These are phyloP conservation scores for Candida nemodendra DNA, from an alignment of 805 yeast species.

Conservation along the genomic window DNA sequence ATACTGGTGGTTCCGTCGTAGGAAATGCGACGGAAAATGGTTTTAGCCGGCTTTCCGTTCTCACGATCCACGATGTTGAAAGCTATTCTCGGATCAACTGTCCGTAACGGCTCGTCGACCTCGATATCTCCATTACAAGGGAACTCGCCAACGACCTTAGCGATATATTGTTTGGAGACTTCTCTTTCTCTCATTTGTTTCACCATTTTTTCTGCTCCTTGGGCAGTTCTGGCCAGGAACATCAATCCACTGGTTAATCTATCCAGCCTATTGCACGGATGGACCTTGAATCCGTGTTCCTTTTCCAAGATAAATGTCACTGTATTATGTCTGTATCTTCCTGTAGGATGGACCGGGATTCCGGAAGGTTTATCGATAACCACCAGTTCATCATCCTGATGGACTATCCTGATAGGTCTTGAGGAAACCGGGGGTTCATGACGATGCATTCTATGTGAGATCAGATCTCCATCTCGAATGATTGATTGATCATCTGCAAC, in stretches of 20 bases:
- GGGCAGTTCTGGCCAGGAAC: slow-evolving; percentile 82
- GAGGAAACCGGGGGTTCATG: slow-evolving; percentile 87
- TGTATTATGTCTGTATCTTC: slow-evolving; percentile 72
- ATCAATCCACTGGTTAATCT: slow-evolving; percentile 89
- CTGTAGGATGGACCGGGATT: slow-evolving; percentile 94
- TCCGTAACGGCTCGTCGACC: slow-evolving; percentile 67
- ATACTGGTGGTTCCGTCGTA: slow-evolving; percentile 65
- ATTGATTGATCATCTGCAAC: slow-evolving; percentile 63
- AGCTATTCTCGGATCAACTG: slow-evolving; percentile 72
- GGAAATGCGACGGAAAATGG: slow-evolving; percentile 65
- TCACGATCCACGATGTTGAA: slow-evolving; percentile 55
- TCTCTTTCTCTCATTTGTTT: slow-evolving; percentile 69
- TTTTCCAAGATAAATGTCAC: slow-evolving; percentile 74
- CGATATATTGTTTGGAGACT: slow-evolving; percentile 80
- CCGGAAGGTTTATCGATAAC: slow-evolving; percentile 95
- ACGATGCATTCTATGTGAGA: slow-evolving; percentile 75
- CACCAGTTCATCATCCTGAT: slow-evolving; percentile 70
- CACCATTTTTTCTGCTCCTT: slow-evolving; percentile 74
- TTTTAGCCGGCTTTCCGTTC: slow-evolving; percentile 70
- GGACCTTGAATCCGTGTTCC: slow-evolving; percentile 65
- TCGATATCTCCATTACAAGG: slow-evolving; percentile 50
- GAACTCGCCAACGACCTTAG: slow-evolving; percentile 84
- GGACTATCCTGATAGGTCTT: slow-evolving; percentile 59
- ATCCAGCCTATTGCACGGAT: slow-evolving; percentile 86
- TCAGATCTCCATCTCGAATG: slow-evolving; percentile 78